Conservation (phyloP, 192 early-diverging fungal species). For the Linnemannia hyalina region DNA sequence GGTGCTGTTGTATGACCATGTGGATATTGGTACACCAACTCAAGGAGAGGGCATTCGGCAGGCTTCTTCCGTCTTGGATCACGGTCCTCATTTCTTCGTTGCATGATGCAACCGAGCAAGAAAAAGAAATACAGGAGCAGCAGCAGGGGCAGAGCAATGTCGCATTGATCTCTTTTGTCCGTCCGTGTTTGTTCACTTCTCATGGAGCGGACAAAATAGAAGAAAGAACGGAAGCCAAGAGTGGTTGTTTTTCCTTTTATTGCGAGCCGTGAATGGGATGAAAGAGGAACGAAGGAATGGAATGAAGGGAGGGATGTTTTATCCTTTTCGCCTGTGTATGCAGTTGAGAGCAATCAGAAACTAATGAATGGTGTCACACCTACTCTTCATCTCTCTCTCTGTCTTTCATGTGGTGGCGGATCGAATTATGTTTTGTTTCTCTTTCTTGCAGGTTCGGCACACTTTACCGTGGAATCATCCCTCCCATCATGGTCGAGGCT, state of each 20-base stretch:
- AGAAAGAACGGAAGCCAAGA: background rate
- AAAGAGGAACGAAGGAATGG: background rate
- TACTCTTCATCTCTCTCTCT: no score
- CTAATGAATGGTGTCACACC: background rate
- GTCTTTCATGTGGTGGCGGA: conserved; percentile 25
- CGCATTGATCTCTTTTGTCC: background rate
- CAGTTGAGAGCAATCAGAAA: conserved; percentile 15
- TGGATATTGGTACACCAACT: background rate
- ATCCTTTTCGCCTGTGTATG: background rate
- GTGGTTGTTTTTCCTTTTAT: background rate
- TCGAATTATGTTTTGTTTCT: background rate
- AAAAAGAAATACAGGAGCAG: background rate
- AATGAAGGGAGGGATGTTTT: background rate
- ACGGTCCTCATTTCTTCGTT: background rate
- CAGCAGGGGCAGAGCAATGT: background rate
- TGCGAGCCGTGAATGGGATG: background rate
- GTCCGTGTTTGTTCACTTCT: background rate
- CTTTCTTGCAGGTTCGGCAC: conserved; percentile 58
- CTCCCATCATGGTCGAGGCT: conserved; percentile 97
- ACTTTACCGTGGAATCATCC: conserved; percentile 93
- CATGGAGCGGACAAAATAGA: background rate
- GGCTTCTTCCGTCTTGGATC: background rate
- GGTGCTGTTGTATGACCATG: conserved; percentile 17
- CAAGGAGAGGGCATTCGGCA: background rate
- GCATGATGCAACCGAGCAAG: background rate